phyloP scores from a whole-genome alignment of 2,329 filamentous ascomycete species.

The Colletotrichum scovillei region DNA sequence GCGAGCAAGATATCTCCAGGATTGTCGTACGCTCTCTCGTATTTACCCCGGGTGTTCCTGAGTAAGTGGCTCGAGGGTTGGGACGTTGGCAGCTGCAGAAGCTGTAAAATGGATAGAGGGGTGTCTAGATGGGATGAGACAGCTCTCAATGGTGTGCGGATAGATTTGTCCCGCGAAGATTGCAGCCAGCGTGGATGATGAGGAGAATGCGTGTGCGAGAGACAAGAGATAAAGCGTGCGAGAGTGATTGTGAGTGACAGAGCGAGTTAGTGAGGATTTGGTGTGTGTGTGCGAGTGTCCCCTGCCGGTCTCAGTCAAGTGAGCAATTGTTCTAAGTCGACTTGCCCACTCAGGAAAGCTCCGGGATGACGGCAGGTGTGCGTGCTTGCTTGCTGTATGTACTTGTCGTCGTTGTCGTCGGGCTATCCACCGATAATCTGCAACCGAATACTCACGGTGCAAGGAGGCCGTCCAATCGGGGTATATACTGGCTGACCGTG shows the following conservation, averaged over 20 bases:
- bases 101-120: conserved; percentile 19
- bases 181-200: not conserved
- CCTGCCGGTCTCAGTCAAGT: conserved; percentile 29
- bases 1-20: conserved; percentile 19
- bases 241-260: not conserved
- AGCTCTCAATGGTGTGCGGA: conserved; percentile 19
- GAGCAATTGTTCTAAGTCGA: conserved; percentile 29
- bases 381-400: conserved; percentile 27
- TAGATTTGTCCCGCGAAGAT: conserved; percentile 7
- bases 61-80: conserved; percentile 22
- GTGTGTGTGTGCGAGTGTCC: conserved; percentile 19
- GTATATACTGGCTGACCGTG: conserved; percentile 25
- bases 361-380: conserved; percentile 29
- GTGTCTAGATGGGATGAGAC: conserved; percentile 21
- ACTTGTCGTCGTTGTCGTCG: conserved; percentile 21
- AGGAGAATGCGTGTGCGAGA: conserved; percentile 13
- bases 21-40: conserved; percentile 26
- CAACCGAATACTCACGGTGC: conserved; percentile 18
- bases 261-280: not conserved
- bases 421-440: conserved; percentile 28
- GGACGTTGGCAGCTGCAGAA: conserved; percentile 33
- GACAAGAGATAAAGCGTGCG: conserved; percentile 3
- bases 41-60: conserved; percentile 22
- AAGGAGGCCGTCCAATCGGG: conserved; percentile 31
- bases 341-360: conserved; percentile 29